phyloP scores from a whole-genome alignment of 257 asterid genomes.

The Galeopsis tetrahit region DNA sequence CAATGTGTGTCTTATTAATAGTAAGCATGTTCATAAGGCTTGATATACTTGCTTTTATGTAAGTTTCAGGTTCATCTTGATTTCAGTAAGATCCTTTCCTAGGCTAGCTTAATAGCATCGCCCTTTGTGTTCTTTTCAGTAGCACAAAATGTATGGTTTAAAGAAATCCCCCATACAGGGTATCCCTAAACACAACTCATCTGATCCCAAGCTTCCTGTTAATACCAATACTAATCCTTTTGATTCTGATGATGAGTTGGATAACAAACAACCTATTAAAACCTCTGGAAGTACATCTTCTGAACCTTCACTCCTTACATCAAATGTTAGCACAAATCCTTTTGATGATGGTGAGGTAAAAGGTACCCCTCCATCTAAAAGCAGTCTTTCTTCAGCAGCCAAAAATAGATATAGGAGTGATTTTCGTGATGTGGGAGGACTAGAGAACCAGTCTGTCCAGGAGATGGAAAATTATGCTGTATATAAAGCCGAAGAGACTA shows the following conservation, averaged over 20 bases:
- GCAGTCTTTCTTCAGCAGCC: constrained; percentile 45
- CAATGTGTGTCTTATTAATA: not conserved
- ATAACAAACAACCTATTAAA: constrained; percentile 50
- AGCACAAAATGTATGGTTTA: constrained; percentile 60
- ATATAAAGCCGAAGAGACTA: constrained; percentile 83
- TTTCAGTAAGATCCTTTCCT: constrained; percentile 20
- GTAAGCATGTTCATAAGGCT: constrained; percentile 17
- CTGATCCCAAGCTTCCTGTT: constrained; percentile 33
- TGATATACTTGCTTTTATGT: constrained; percentile 14
- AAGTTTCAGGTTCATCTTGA: constrained; percentile 35
- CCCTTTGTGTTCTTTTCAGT: constrained; percentile 6
- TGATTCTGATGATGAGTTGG: constrained; percentile 70
- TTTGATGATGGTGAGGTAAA: constrained; percentile 64
- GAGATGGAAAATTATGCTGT: constrained; percentile 81
- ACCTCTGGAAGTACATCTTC: constrained; percentile 62
- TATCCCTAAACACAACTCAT: constrained; percentile 53
- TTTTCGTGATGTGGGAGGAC: constrained; percentile 76
- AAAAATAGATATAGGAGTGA: constrained; percentile 68
- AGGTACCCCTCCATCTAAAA: constrained; percentile 48
- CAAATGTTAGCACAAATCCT: constrained; percentile 54
- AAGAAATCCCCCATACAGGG: constrained; percentile 66
- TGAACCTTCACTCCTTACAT: constrained; percentile 52
- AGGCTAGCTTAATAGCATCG: constrained; percentile 27
- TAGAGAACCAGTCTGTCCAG: constrained; percentile 70
- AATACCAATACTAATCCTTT: constrained; percentile 66